Conservation (phyloP, 169 alveolate species). For the Plasmodium adleri region DNA sequence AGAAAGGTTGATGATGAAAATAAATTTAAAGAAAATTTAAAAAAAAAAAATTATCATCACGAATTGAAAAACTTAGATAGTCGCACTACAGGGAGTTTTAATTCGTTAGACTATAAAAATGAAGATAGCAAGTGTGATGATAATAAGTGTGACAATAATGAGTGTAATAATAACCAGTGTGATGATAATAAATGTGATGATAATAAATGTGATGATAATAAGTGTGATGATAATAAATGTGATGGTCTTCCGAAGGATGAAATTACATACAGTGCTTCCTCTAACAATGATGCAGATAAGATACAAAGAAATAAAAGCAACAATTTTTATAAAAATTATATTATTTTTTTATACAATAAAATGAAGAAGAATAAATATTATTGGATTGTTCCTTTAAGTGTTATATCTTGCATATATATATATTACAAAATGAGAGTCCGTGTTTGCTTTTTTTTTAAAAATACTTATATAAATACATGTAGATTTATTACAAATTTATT, state of each 20-base stretch:
- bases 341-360: neutral
- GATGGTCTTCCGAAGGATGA: no score
- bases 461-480: conserved; percentile 10
- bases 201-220: neutral
- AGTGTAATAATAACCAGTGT: neutral
- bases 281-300: no score
- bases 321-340: conserved; percentile 4
- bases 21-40: no score
- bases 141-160: neutral
- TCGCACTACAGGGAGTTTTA: no score
- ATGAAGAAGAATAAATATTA: conserved; percentile 32
- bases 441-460: neutral
- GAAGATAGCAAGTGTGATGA: neutral
- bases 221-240: neutral
- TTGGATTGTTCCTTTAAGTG: conserved; percentile 64
- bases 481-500: neutral
- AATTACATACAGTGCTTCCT: no score
- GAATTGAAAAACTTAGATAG: no score
- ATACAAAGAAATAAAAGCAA: neutral
- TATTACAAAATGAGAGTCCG: conserved; percentile 38
- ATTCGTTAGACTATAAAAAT: no score
- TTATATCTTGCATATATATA: conserved; percentile 19
- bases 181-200: neutral
- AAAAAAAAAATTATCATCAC: no score
- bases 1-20: no score